Percentiles rank a stretch among this genome's conserved stretches.
phyloP scores from a whole-genome alignment of 164 flowering plant species.

The Berberis vulgaris region DNA sequence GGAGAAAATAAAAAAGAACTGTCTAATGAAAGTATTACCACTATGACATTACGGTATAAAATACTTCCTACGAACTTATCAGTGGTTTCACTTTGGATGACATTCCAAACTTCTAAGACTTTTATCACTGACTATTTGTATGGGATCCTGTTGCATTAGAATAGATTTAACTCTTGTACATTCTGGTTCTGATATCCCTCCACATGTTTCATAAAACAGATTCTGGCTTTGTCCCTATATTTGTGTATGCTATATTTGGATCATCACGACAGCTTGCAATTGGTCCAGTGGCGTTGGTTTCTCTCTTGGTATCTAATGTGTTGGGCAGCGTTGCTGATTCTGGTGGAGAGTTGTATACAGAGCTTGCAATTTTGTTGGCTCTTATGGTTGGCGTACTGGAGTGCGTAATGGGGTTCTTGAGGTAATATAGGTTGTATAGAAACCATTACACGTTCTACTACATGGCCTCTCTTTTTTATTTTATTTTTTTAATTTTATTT shows the following conservation, averaged over 20 bases:
- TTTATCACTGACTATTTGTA: neutral
- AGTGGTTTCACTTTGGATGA: too few species aligned
- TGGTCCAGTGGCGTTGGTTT: conserved; percentile 97
- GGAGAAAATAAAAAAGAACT: too few species aligned
- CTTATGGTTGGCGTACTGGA: conserved; percentile 94
- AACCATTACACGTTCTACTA: too few species aligned
- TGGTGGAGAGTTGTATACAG: conserved; percentile 68
- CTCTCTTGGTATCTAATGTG: conserved; percentile 90
- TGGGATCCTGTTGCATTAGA: neutral
- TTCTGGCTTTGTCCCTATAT: conserved; percentile 84
- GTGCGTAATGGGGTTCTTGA: conserved; percentile 82
- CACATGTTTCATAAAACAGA: conserved; percentile 38
- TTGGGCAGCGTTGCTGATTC: conserved; percentile 62
- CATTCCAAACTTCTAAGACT: too few species aligned
- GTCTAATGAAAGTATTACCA: too few species aligned
- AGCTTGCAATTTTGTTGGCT: conserved; percentile 85
- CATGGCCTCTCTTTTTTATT: too few species aligned
- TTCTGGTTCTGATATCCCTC: neutral
- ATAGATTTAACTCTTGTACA: neutral
- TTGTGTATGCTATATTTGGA: conserved; percentile 89
- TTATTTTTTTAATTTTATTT: too few species aligned
- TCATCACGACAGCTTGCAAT: conserved; percentile 98
- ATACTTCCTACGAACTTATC: too few species aligned
- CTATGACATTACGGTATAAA: too few species aligned
- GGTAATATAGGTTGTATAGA: conserved; percentile 27